Evolutionary conservation across 257 asterid species (phyloP).

Genomic region (Dorcoceras hygrometricum): DNA sequence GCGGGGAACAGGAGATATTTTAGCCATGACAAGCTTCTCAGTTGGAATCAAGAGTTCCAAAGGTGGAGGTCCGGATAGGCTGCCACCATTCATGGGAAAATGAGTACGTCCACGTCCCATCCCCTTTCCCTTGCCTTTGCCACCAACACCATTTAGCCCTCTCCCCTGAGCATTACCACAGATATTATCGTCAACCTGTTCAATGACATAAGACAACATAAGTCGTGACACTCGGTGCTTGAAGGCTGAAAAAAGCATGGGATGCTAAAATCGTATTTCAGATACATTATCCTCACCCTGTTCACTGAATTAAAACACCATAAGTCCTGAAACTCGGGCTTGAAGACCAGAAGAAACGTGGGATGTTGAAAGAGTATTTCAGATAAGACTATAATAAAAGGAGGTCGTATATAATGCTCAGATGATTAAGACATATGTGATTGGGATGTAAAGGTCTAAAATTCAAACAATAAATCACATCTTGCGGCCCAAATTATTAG

Average conservation of each 20-base stretch:
- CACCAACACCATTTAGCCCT: constrained; percentile 37
- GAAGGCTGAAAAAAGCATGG: not conserved
- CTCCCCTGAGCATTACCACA: constrained; percentile 40
- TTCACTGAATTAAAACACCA: not conserved
- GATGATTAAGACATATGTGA: not conserved
- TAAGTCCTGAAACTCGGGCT: constrained; percentile 4
- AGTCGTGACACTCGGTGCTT: constrained; percentile 4
- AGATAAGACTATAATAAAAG: not conserved
- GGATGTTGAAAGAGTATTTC: not conserved
- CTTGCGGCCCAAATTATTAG: not conserved
- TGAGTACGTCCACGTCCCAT: constrained; percentile 59
- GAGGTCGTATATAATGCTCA: not conserved
- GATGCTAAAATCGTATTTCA: not conserved
- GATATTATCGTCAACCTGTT: constrained; percentile 48
- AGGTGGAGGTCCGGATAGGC: constrained; percentile 31
- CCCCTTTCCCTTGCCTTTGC: constrained; percentile 45
- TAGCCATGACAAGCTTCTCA: constrained; percentile 40
- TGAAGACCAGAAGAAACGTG: not conserved
- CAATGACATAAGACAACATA: not conserved
- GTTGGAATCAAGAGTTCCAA: constrained; percentile 25
- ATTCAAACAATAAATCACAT: not conserved
- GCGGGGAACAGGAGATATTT: constrained; percentile 68
- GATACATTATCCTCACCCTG: constrained; percentile 47
- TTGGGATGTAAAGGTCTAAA: not conserved
- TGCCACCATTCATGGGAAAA: constrained; percentile 37